Evolutionary conservation across 1,139 yeast genomes (phyloP).

Genomic region (Zygoascus hellenicus): DNA sequence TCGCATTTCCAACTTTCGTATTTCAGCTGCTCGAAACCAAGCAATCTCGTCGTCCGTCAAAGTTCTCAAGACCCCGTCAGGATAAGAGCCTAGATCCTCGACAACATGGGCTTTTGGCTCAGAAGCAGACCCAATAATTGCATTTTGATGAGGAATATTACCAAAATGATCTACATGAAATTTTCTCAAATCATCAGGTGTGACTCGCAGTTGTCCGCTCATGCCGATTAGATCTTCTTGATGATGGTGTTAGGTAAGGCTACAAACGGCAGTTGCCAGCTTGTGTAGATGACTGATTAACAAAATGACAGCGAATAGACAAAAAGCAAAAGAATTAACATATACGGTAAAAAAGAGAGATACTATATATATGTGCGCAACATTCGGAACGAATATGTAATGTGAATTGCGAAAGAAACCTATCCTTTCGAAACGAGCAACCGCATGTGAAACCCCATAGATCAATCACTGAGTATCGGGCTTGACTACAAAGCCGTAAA

Average conservation of each 20-base stretch:
- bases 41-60: conserved; percentile 27
- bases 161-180: conserved; percentile 19
- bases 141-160: conserved; percentile 3
- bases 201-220: not conserved
- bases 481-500: conserved; percentile 13
- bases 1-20: not conserved
- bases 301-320: no score
- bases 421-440: no score
- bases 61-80: conserved; percentile 25
- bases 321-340: no score
- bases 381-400: no score
- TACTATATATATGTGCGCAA: no score
- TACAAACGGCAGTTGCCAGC: not conserved
- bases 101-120: not conserved
- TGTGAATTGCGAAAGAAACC: no score
- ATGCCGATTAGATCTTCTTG: not conserved
- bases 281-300: no score
- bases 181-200: conserved; percentile 14
- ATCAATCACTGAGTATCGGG: not conserved
- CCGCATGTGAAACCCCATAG: no score
- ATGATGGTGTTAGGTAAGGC: not conserved
- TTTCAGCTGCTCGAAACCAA: conserved; percentile 19
- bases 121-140: not conserved
- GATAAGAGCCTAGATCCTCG: conserved; percentile 12
- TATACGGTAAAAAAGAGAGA: no score